Evolutionary conservation across 179 eudicot species (phyloP).

Genomic region (Silene noctiflora): DNA sequence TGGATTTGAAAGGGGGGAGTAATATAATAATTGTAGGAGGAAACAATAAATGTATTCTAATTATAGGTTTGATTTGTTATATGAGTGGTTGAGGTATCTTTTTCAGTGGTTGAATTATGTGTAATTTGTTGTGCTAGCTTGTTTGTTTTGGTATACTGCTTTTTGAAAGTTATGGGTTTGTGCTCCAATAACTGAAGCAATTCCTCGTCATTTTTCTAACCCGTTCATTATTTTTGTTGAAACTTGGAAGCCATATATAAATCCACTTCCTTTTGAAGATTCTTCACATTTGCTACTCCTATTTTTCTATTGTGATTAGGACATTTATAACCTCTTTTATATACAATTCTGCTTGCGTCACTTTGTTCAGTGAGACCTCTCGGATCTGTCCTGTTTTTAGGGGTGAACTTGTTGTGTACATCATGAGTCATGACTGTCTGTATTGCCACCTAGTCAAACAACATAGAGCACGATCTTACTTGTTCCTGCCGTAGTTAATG

Average conservation of each 20-base stretch:
- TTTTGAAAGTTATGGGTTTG: slow-evolving; percentile 16
- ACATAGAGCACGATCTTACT: neutral
- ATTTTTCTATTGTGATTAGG: neutral
- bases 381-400: neutral
- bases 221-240: neutral
- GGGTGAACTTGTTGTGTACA: neutral
- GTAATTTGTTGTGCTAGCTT: slow-evolving; percentile 19
- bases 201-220: neutral
- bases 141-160: slow-evolving; percentile 15
- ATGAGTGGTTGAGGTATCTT: slow-evolving; percentile 31
- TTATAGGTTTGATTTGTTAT: slow-evolving; percentile 14
- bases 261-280: neutral
- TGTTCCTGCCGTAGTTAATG: neutral
- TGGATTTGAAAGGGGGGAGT: neutral
- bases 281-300: neutral
- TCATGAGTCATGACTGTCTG: neutral
- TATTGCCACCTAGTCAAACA: neutral
- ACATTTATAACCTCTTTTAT: neutral
- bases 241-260: neutral
- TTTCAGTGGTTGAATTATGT: slow-evolving; percentile 22
- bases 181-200: slow-evolving; percentile 7
- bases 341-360: neutral
- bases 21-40: neutral
- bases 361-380: neutral
- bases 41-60: neutral